These are phyloP conservation scores for Colletotrichum acutatum DNA, from an alignment of 2,329 filamentous ascomycete genomes.

Conservation along the genomic window DNA sequence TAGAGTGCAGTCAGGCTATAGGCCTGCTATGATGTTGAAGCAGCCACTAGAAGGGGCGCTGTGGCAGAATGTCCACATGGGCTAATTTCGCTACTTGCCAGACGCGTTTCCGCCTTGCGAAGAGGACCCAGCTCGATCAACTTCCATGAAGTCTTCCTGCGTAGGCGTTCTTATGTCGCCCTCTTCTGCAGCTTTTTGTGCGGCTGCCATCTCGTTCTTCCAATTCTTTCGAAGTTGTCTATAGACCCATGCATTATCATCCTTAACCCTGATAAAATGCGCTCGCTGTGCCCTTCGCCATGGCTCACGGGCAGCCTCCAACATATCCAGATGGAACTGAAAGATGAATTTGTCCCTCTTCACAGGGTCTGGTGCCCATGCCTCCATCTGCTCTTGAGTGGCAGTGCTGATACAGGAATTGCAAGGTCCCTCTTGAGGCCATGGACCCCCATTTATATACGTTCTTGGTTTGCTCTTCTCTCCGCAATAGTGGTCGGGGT, in stretches of 20 bases:
- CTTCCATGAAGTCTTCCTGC: neutral
- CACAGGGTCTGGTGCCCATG: no score
- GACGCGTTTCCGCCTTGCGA: neutral
- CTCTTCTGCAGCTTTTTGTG: no score
- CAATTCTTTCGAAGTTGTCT: no score
- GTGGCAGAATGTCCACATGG: neutral
- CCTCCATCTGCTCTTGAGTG: no score
- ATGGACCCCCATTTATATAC: conserved; percentile 62
- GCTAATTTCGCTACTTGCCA: neutral
- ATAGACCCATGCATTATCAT: no score
- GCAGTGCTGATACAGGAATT: conserved; percentile 50
- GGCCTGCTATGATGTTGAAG: neutral
- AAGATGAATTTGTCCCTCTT: no score
- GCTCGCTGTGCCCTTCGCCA: no score
- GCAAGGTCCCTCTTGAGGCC: conserved; percentile 66
- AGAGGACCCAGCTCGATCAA: neutral
- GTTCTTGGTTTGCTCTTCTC: conserved; percentile 68
- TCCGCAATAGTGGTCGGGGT: conserved; percentile 73
- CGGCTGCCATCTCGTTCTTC: no score
- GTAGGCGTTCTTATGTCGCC: neutral
- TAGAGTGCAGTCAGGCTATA: neutral
- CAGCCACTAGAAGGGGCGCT: neutral
- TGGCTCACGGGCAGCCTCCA: no score
- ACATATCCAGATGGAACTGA: no score
- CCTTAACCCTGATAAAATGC: no score